Evolutionary conservation across 345 rosid species (phyloP).

Genomic region (Clarkia xantiana): DNA sequence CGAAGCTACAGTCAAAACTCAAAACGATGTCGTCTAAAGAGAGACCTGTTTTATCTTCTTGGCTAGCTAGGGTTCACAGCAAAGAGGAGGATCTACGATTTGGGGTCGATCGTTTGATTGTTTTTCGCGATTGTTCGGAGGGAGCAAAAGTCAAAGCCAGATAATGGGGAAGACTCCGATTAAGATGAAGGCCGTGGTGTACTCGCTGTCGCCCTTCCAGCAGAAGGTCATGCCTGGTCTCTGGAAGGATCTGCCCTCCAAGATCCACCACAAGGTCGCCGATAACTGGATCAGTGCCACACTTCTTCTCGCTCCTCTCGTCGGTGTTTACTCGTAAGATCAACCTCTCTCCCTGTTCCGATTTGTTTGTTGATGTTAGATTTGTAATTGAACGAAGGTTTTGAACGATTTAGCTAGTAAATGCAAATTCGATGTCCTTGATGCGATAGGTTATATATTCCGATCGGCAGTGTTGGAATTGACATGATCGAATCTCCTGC

Average conservation of each 20-base stretch:
- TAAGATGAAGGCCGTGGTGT: constrained; percentile 71
- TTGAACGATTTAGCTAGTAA: too few relatives aligned
- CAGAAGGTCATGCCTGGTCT: constrained; percentile 66
- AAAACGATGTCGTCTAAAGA: too few relatives aligned
- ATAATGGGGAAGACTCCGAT: constrained; percentile 70
- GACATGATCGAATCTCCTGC: too few relatives aligned
- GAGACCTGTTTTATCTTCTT: too few relatives aligned
- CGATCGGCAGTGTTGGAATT: too few relatives aligned
- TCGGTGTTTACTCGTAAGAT: constrained; percentile 48
- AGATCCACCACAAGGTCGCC: constrained; percentile 72
- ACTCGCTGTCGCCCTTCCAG: constrained; percentile 72
- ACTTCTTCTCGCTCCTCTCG: constrained; percentile 51
- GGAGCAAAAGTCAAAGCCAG: neutral
- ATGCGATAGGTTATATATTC: too few relatives aligned
- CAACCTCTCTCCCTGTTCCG: neutral
- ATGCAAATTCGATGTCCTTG: too few relatives aligned
- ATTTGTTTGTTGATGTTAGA: neutral
- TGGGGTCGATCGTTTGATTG: neutral
- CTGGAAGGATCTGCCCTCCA: constrained; percentile 55
- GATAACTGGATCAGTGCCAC: constrained; percentile 77
- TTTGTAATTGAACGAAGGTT: neutral
- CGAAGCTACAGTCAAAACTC: too few relatives aligned
- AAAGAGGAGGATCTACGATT: neutral
- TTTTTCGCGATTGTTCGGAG: neutral
- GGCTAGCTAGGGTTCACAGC: too few relatives aligned